Evolutionary conservation across 805 yeast species (phyloP), one percentile per base, ranked within the genome.

Genomic region (Yarrowia sp.): DNA sequence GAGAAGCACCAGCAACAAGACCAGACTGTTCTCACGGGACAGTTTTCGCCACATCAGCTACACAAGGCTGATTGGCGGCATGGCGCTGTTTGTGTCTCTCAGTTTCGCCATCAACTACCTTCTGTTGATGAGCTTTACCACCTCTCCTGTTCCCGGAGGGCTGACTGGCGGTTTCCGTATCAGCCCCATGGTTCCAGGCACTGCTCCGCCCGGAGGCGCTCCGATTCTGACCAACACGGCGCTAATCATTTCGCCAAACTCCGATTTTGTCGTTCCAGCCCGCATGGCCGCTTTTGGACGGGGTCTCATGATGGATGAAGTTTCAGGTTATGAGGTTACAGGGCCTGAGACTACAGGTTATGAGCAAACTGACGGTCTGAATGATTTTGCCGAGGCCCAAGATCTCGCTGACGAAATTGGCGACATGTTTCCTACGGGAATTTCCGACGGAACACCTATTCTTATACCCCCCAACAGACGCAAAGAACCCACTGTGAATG

Each of bases 281-380:
- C 72, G 80, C 15, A 80, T 80, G 24, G 81, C 81, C 9, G 76
- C 79, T 17, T 78, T 78, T 69, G 81, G 81, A 9, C 73, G 77
- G 33, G 68, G 74, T 7, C 72, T 74, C 20, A 33, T 61, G 19
- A 68, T 50, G 46, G 67, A 56, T 12, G 42, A 34, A 24, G 33
- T 46, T 2, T 15, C 69, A n/a, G n/a, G n/a, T n/a, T n/a, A n/a
- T n/a, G n/a, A n/a, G n/a, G n/a, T n/a, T n/a, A n/a, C n/a, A n/a
- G n/a, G n/a, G n/a, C n/a, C n/a, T n/a, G n/a, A n/a, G n/a, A n/a
- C n/a, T n/a, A n/a, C 3, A 24, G 30, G 30, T 24, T 24, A 24
- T 24, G 30, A 24, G 30, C 7, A 24, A 24, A 24, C 30, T 24
- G 30, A 24, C 30, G 30, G 30, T 24, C 6, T 5, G 3, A 7